A percentile compares a stretch with the other conserved stretches of the same genome.
Conservation (phyloP, 345 rosid genomes). For the Garcia nutans region DNA sequence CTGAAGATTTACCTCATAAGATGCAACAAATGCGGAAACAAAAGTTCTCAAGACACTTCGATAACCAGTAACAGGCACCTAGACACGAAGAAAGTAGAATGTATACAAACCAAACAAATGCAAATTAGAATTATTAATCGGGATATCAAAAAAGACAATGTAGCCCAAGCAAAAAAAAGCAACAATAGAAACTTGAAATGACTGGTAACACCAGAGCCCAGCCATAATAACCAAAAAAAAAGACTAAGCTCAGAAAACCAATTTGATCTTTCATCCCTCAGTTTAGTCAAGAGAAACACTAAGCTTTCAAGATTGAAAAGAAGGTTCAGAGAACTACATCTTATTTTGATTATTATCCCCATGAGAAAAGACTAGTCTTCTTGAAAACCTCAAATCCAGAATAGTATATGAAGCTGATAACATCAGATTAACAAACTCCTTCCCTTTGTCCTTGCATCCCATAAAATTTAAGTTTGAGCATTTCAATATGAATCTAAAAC, state of each 20-base stretch:
- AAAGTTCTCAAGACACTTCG: constrained; percentile 85
- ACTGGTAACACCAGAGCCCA: constrained; percentile 5
- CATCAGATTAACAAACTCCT: background rate
- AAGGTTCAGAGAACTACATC: background rate
- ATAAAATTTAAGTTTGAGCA: background rate
- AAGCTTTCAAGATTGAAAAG: background rate
- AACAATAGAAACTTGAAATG: constrained; percentile 1
- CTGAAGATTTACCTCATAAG: constrained; percentile 88
- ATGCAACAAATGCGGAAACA: constrained; percentile 89
- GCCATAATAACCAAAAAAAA: constrained; percentile 16
- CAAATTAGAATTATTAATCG: background rate
- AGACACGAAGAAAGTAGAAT: constrained; percentile 11
- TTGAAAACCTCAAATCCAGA: background rate
- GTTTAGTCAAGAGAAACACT: background rate
- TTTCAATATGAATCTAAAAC: background rate
- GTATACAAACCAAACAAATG: background rate
- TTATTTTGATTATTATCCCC: background rate
- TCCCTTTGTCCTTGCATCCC: background rate
- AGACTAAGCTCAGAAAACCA: constrained; percentile 4
- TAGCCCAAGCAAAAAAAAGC: background rate
- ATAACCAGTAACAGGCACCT: constrained; percentile 81
- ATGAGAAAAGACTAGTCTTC: background rate
- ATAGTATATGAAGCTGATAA: background rate
- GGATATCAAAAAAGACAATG: background rate
- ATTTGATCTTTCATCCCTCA: background rate